phyloP scores from a whole-genome alignment of 768 basidiomycete species.

The Macrolepiota fuliginosa region DNA sequence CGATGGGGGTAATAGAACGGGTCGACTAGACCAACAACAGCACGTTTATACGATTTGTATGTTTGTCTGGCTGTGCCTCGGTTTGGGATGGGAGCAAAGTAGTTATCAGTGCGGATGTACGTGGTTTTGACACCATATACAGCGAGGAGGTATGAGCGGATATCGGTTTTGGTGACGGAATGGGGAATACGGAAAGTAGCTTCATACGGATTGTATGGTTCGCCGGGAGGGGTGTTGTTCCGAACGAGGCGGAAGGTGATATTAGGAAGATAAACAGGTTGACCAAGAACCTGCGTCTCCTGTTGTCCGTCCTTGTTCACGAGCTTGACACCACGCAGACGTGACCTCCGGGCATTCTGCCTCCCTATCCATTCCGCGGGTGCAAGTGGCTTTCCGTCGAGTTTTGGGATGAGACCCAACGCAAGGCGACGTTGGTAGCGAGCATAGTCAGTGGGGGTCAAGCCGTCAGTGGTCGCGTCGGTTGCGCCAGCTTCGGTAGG shows the following conservation, averaged over 20 bases:
- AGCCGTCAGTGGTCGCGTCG: conserved; percentile 51
- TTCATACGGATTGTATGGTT: conserved; percentile 91
- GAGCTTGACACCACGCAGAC: conserved; percentile 63
- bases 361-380: conserved; percentile 58
- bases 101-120: conserved; percentile 95
- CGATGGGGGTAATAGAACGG: conserved; percentile 93
- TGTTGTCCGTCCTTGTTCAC: conserved; percentile 36
- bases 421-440: conserved; percentile 59
- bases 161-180: conserved; percentile 88
- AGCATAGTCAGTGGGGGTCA: conserved; percentile 64
- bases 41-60: conserved; percentile 80
- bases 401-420: conserved; percentile 43
- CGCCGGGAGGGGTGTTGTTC: conserved; percentile 71
- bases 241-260: conserved; percentile 78
- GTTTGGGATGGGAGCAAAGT: conserved; percentile 52
- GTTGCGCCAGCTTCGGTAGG: conserved; percentile 29
- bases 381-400: conserved; percentile 36
- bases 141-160: conserved; percentile 79
- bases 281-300: conserved; percentile 64
- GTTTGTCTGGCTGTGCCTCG: conserved; percentile 29
- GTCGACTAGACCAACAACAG: conserved; percentile 86
- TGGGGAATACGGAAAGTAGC: conserved; percentile 93
- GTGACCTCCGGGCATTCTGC: conserved; percentile 55
- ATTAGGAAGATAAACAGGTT: conserved; percentile 89
- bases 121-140: conserved; percentile 89